Evolutionary conservation across 2,329 filamentous ascomycete species (phyloP), one percentile per base, ranked within the genome.

Genomic region (Alternaria burnsii): DNA sequence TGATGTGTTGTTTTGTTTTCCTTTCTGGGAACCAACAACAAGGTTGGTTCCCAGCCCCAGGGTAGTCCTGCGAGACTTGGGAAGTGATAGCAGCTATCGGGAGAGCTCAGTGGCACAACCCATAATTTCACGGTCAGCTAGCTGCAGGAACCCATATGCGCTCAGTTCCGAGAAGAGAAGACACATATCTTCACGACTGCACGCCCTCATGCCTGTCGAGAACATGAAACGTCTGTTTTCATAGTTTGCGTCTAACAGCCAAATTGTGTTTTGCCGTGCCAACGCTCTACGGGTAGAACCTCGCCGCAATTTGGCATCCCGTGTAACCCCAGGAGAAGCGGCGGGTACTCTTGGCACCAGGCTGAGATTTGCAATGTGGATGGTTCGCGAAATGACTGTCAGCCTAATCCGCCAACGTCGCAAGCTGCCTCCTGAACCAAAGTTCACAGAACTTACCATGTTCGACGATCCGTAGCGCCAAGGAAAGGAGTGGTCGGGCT

Each of bases 341-440:
- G 38, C 36, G 43, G 24, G 36, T 22, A 53, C 57, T 55, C 66
- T 71, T 70, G 66, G 70, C 66, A 42, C 44, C 24, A 62, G 58
- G 30, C 60, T 55, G 47, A 58, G 40, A 53, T 61, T 51, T 42
- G 53, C 51, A 36, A 34, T 47, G 58, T 46, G 58, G 62, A 59
- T 54, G 46, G 55, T 59, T 66, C 47, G 54, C 44, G 52, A 59
- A 46, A 69, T 58, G 58, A 62, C 43, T 56, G 43, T 40, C 38
- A 55, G 59, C 38, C 63, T 59, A 54, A 52, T 58, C 55, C 55
- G 57, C 58, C 30, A 30, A 56, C 54, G 44, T 46, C 58, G 10
- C 51, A 52, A 43, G 41, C 11, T 36, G 47, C 44, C 59, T 55
- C 59, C 62, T 64, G 56, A 55, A 43, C 50, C 44, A 54, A 50